phyloP scores from a whole-genome alignment of 2,329 filamentous ascomycete genomes.

The Sporothrix dimorphospora region DNA sequence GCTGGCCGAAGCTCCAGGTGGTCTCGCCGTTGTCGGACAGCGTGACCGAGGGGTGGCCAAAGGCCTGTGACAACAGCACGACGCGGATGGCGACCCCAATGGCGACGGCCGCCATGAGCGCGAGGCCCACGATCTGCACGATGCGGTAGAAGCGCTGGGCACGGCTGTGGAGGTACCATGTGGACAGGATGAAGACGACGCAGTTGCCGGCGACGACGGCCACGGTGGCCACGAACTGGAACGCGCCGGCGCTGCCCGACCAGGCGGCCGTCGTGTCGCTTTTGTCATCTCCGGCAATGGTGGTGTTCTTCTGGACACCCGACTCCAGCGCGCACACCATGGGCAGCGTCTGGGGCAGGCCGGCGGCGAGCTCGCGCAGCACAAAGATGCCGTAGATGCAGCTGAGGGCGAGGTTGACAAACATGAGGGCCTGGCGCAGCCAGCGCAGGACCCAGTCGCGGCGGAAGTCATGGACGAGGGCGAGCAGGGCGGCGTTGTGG shows the following conservation, averaged over 20 bases:
- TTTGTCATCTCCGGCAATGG: constrained; percentile 30
- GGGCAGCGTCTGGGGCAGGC: constrained; percentile 55
- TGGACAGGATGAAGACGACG: constrained; percentile 61
- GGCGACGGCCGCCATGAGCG: constrained; percentile 60
- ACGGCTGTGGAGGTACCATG: constrained; percentile 66
- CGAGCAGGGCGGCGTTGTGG: constrained; percentile 67
- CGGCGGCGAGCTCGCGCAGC: constrained; percentile 56
- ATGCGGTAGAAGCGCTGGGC: constrained; percentile 57
- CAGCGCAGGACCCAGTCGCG: constrained; percentile 68
- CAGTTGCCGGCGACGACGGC: constrained; percentile 62
- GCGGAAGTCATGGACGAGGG: constrained; percentile 66
- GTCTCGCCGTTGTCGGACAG: constrained; percentile 58
- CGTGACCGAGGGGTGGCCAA: constrained; percentile 55
- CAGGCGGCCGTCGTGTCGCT: constrained; percentile 37
- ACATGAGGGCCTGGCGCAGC: constrained; percentile 68
- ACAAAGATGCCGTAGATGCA: constrained; percentile 61
- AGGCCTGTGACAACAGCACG: constrained; percentile 62
- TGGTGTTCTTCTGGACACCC: constrained; percentile 39
- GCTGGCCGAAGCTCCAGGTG: constrained; percentile 65
- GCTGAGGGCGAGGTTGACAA: constrained; percentile 64
- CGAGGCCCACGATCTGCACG: constrained; percentile 57
- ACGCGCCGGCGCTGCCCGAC: constrained; percentile 42
- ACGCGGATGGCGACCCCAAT: constrained; percentile 62
- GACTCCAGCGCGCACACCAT: constrained; percentile 60
- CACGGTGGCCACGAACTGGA: constrained; percentile 63